Evolutionary conservation across 768 basidiomycete species (phyloP), one percentile per base, ranked within the genome.

Genomic region (Lactarius tabidus): DNA sequence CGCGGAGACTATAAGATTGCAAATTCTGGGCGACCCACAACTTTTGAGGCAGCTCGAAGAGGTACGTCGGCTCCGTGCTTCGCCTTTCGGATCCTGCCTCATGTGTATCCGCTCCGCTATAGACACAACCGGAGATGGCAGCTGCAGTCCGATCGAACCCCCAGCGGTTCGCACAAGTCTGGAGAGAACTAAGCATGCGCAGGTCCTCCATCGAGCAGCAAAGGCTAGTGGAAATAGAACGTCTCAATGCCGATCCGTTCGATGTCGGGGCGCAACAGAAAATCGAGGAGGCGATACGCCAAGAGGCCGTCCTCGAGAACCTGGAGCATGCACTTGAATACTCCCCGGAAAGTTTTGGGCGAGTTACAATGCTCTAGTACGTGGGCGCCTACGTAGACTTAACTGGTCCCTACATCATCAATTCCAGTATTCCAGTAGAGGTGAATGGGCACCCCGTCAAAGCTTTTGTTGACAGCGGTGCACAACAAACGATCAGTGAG

Each of bases 401-500:
- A 33, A 23, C 33, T 29, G n/a, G 18, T 17, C 52, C 52, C 63
- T 63, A 59, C 41, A 31, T 62, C 57, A 53, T 35, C 45, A 7
- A 17, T 10, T 29, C 10, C 63, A 95, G 92, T 71, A 91, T 98
- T 67, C 84, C 88, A 29, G 87, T 95, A 0, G 97, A 98, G 72
- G 93, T 99, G 2, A 99, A 99, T 72, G 89, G 89, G 1, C 81
- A 83, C 65, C 89, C 90, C 4, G 86, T 98, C 41, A 95, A 93
- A 75, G 97, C 97, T 0, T 99, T 99, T 70, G 97, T 99, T 51
- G 97, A 99, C 74, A 97, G 94, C 69, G 97, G 96, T 48, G 97
- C 97, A 14, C 97, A 99, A 72, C 86, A 86, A 67, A 99, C 96
- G 1, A 98, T 98, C 78, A 98, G 95, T 95, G 71, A 71, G 89